Evolutionary conservation across 306 rosid species (phyloP).

Genomic region (barrel medic (Medicago truncatula)): MtrunA17r5.0-ANR NC_053048.1:47174501-47175000

Average conservation of each 20-base stretch:
- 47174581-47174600: no score
- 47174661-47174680: background rate
- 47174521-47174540: no score
- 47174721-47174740: background rate
- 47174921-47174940: background rate
- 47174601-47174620: no score
- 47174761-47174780: constrained; percentile 9
- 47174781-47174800: background rate
- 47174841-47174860: background rate
- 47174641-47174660: no score
- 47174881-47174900: background rate
- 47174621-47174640: no score
- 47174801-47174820: background rate
- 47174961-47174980: background rate
- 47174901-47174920: background rate
- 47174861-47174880: background rate
- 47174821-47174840: background rate
- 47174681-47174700: background rate
- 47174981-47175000: background rate
- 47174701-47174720: background rate
- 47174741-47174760: background rate
- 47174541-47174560: no score
- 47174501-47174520: no score
- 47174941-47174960: background rate
- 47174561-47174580: no score